Evolutionary conservation across 116 monocot genomes (phyloP).

Genomic region (Posidonia oceanica): DNA sequence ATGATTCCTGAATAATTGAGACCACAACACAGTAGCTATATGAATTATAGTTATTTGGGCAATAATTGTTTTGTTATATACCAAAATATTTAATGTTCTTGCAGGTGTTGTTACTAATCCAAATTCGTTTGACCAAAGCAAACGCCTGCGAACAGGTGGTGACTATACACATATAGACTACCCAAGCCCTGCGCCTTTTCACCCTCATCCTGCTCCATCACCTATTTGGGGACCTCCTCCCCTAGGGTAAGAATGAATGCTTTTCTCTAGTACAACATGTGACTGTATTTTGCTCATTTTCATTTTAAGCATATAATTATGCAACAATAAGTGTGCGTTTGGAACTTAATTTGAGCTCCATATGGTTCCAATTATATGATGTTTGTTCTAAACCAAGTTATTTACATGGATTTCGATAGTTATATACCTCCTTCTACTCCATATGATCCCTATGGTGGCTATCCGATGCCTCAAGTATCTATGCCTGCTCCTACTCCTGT

Average conservation of each 20-base stretch:
- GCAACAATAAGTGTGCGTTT: background rate
- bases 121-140: conserved; percentile 67
- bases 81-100: conserved; percentile 1
- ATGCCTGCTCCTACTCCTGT: conserved; percentile 56
- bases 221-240: conserved; percentile 63
- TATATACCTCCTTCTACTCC: conserved; percentile 59
- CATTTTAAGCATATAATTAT: background rate
- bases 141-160: conserved; percentile 79
- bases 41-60: background rate
- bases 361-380: background rate
- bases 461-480: conserved; percentile 48
- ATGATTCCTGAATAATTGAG: too few species aligned
- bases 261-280: background rate
- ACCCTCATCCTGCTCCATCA: conserved; percentile 41
- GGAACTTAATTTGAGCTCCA: background rate
- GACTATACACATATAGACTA: conserved; percentile 51
- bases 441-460: conserved; percentile 80
- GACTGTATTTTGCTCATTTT: background rate
- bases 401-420: conserved; percentile 16
- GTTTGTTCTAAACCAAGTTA: conserved; percentile 4
- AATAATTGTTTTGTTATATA: background rate
- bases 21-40: background rate
- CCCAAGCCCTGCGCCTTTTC: conserved; percentile 45
- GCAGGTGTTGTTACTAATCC: conserved; percentile 66
- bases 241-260: conserved; percentile 37